Percentiles rank a stretch among this genome's conserved stretches.
These are phyloP conservation scores for Penicillium sp. DNA, from an alignment of 2,329 filamentous ascomycete genomes.

Conservation along the genomic window DNA sequence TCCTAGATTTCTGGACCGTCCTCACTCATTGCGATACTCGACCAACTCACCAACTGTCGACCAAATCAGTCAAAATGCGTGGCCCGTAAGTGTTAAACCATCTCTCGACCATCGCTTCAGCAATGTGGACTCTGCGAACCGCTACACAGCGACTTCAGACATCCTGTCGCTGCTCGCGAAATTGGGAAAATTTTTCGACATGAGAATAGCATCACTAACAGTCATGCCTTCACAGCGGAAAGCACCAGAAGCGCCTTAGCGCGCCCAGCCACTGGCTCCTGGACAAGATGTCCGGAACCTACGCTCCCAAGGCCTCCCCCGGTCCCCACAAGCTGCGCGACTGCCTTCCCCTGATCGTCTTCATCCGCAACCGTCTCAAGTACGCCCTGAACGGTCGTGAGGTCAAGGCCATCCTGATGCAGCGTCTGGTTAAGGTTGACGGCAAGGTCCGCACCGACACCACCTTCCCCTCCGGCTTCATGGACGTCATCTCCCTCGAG, in stretches of 20 bases:
- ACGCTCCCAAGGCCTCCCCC: slow-evolving; percentile 67
- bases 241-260: slow-evolving; percentile 99
- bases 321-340: slow-evolving; percentile 99
- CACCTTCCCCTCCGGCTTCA: slow-evolving; percentile 97
- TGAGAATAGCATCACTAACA: slow-evolving; percentile 24
- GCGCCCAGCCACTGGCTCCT: slow-evolving; percentile 99
- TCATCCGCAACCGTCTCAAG: slow-evolving; percentile 92
- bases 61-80: slow-evolving; percentile 53
- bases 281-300: slow-evolving; percentile 97
- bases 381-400: slow-evolving; percentile 99
- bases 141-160: background rate
- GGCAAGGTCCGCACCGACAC: slow-evolving; percentile 98
- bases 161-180: slow-evolving; percentile 4
- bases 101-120: slow-evolving; percentile 1
- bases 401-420: slow-evolving; percentile 97
- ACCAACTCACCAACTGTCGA: slow-evolving; percentile 41
- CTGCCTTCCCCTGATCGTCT: slow-evolving; percentile 98
- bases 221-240: slow-evolving; percentile 67
- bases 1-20: slow-evolving; percentile 5
- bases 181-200: slow-evolving; percentile 13
- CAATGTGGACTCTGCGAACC: slow-evolving; percentile 4
- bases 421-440: slow-evolving; percentile 99
- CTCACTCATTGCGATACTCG: slow-evolving; percentile 36
- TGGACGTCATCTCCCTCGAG: slow-evolving; percentile 99
- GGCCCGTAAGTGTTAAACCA: slow-evolving; percentile 56